phyloP scores from a whole-genome alignment of 176 grass and related monocot genomes.

The Coix lacrymajobi region DNA sequence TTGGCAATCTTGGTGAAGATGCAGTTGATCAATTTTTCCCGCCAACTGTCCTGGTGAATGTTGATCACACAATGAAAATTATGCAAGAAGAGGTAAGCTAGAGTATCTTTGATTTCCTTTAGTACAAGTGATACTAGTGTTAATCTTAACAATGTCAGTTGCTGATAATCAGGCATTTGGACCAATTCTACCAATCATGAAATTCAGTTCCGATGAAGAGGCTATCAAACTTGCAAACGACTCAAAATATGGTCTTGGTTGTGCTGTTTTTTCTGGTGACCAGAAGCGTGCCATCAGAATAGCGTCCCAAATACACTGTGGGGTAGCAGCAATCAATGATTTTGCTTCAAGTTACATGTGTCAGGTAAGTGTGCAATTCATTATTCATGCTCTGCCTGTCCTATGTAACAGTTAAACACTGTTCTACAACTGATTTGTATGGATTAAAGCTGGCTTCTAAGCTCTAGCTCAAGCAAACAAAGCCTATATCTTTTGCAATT shows the following conservation, averaged over 20 bases:
- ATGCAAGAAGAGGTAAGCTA: constrained; percentile 94
- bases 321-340: constrained; percentile 92
- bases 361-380: constrained; percentile 50
- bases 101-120: neutral
- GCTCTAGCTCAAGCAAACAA: too few relatives aligned
- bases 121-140: neutral
- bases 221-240: constrained; percentile 87
- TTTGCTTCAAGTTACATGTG: constrained; percentile 99
- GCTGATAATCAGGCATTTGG: constrained; percentile 67
- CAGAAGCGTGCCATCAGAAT: constrained; percentile 86
- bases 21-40: constrained; percentile 93
- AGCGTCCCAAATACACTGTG: constrained; percentile 82
- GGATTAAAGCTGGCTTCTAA: too few relatives aligned
- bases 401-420: too few relatives aligned
- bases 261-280: constrained; percentile 87
- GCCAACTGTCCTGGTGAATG: constrained; percentile 92
- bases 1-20: constrained; percentile 85
- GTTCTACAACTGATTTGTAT: too few relatives aligned
- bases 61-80: constrained; percentile 95
- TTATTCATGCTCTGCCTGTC: neutral
- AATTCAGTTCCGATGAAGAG: constrained; percentile 90
- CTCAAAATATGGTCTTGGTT: constrained; percentile 91
- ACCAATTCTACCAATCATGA: constrained; percentile 92
- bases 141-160: neutral
- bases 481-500: too few relatives aligned